Evolutionary conservation across 148 eudicot genomes (phyloP).

Genomic region (Chenopodium suecicum): DNA sequence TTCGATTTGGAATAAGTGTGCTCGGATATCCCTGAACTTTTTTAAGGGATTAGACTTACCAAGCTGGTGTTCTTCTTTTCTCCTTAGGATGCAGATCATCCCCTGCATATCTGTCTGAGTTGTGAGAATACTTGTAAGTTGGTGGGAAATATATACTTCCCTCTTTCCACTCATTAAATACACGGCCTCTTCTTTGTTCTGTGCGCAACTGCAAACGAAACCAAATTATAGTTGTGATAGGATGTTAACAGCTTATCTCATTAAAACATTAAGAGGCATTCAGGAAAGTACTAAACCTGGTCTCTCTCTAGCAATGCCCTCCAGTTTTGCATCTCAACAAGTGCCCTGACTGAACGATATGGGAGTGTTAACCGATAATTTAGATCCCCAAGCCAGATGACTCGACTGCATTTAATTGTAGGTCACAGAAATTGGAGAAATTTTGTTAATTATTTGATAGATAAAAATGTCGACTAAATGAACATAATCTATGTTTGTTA

Average conservation of each 20-base stretch:
- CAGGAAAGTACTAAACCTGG: slow-evolving; percentile 50
- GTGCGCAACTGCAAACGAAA: slow-evolving; percentile 59
- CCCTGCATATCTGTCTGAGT: slow-evolving; percentile 92
- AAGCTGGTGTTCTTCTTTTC: slow-evolving; percentile 93
- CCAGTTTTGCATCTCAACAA: slow-evolving; percentile 98
- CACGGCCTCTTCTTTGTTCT: slow-evolving; percentile 82
- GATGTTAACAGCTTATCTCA: neutral
- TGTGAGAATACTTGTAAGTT: slow-evolving; percentile 87
- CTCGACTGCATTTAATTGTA: slow-evolving; percentile 53
- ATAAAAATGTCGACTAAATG: neutral
- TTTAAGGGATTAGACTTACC: slow-evolving; percentile 47
- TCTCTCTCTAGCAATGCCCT: slow-evolving; percentile 86
- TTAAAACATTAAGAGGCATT: neutral
- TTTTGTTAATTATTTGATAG: neutral
- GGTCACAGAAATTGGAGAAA: neutral
- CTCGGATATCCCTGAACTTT: neutral
- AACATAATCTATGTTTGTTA: neutral
- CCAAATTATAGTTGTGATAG: neutral
- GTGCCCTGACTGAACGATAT: slow-evolving; percentile 91
- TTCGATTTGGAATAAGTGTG: neutral
- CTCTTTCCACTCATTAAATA: slow-evolving; percentile 85
- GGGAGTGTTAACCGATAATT: slow-evolving; percentile 85
- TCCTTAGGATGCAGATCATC: slow-evolving; percentile 81
- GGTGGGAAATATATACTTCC: slow-evolving; percentile 97
- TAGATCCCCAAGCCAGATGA: slow-evolving; percentile 97